Percentiles rank a stretch among this genome's conserved stretches.
These are phyloP conservation scores for Kwoniella heveanensis DNA, from an alignment of 768 basidiomycete genomes.

Conservation along the genomic window DNA sequence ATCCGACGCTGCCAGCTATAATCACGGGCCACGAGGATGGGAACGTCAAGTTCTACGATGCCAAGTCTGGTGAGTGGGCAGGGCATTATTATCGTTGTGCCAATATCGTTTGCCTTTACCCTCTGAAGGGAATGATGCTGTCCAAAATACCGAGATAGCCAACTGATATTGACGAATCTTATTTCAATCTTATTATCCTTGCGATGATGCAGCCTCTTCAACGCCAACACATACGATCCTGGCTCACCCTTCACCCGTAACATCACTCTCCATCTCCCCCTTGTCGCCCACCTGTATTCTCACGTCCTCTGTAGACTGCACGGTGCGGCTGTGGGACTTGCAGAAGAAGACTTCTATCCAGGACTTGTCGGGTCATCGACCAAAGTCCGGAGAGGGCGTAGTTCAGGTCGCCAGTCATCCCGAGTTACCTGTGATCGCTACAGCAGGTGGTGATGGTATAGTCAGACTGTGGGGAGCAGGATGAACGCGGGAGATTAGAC, in stretches of 20 bases:
- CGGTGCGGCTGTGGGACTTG: constrained; percentile 91
- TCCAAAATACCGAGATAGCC: too few relatives aligned
- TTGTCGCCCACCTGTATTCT: constrained; percentile 78
- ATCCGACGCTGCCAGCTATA: constrained; percentile 84
- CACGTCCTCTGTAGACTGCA: constrained; percentile 90
- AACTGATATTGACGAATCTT: too few relatives aligned
- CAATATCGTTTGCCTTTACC: too few relatives aligned
- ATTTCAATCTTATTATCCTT: too few relatives aligned
- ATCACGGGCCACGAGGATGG: constrained; percentile 94
- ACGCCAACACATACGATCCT: constrained; percentile 87
- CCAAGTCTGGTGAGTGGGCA: constrained; percentile 67
- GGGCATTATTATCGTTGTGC: too few relatives aligned
- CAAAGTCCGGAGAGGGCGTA: constrained; percentile 88
- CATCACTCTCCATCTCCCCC: constrained; percentile 83
- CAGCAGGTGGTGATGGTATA: constrained; percentile 93
- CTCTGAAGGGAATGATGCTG: too few relatives aligned
- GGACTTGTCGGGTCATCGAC: constrained; percentile 80
- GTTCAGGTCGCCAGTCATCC: constrained; percentile 83
- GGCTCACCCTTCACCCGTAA: constrained; percentile 88
- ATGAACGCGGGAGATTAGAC: not conserved
- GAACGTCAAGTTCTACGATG: constrained; percentile 84
- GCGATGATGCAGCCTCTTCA: constrained; percentile 59
- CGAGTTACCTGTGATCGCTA: constrained; percentile 81
- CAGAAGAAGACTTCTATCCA: constrained; percentile 73
- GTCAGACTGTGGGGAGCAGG: constrained; percentile 68